Percentiles rank a stretch among this genome's conserved stretches.
These are phyloP conservation scores for Cutaneotrichosporon sp. DNA, from an alignment of 1,284 basidiomycete genomes.

Conservation along the genomic window DNA sequence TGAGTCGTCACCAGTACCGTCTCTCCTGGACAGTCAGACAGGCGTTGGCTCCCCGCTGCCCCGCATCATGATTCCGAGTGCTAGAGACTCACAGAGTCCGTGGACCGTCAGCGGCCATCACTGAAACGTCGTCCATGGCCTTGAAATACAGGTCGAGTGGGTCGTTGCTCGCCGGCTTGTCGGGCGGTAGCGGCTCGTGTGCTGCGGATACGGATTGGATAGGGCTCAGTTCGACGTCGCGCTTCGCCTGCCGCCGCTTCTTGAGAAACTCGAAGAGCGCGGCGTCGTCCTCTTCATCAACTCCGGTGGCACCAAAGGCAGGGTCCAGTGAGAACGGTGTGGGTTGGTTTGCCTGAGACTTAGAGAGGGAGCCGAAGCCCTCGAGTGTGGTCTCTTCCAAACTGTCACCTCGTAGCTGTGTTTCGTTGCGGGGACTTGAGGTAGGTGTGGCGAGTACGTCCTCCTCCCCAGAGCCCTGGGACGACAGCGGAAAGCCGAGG, in stretches of 20 bases:
- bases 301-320: not conserved
- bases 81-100: not conserved
- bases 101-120: not conserved
- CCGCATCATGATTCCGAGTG: no score
- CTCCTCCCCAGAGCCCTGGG: not conserved
- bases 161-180: not conserved
- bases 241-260: not conserved
- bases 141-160: conserved; percentile 2
- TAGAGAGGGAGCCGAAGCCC: not conserved
- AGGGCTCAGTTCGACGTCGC: not conserved
- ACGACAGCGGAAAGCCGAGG: conserved; percentile 3
- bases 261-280: conserved; percentile 3
- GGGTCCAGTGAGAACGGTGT: not conserved
- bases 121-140: not conserved
- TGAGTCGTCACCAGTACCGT: not conserved
- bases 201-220: not conserved
- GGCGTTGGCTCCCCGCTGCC: no score
- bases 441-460: not conserved
- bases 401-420: not conserved
- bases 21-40: not conserved
- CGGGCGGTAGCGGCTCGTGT: not conserved
- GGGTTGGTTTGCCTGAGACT: not conserved
- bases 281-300: conserved; percentile 6
- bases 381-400: not conserved
- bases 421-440: not conserved